Conservation (phyloP, 1,284 basidiomycete genomes). For the Ustilago hordei region DNA sequence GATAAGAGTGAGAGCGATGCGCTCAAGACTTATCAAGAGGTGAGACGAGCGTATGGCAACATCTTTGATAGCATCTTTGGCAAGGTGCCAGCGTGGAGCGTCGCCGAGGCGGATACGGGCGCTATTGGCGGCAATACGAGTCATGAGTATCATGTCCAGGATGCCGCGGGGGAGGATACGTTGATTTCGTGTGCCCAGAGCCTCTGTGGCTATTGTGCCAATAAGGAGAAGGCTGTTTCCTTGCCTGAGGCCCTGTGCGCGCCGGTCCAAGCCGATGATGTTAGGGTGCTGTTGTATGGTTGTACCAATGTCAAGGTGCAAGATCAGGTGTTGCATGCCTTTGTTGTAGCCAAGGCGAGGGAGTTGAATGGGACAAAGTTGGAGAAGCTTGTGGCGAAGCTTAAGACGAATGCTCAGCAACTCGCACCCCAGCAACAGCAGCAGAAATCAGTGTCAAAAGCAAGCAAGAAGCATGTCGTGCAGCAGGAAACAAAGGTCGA, state of each 20-base stretch:
- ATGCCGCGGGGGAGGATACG: slow-evolving; percentile 69
- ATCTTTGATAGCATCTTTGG: slow-evolving; percentile 64
- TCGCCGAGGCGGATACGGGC: slow-evolving; percentile 70
- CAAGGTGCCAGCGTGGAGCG: slow-evolving; percentile 37
- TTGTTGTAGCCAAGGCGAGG: slow-evolving; percentile 44
- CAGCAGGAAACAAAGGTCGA: slow-evolving; percentile 11
- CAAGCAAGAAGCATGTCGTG: neutral
- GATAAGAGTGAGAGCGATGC: slow-evolving; percentile 50
- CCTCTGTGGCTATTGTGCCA: slow-evolving; percentile 66
- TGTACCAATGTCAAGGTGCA: slow-evolving; percentile 26
- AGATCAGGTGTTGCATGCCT: slow-evolving; percentile 45
- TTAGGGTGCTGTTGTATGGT: slow-evolving; percentile 51
- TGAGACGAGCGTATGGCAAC: slow-evolving; percentile 61
- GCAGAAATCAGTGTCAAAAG: neutral
- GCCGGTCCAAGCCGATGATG: slow-evolving; percentile 36
- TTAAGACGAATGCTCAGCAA: neutral
- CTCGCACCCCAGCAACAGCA: neutral
- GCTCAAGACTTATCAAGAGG: slow-evolving; percentile 61
- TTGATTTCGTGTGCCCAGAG: slow-evolving; percentile 60
- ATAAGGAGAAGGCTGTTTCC: slow-evolving; percentile 65
- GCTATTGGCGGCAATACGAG: slow-evolving; percentile 69
- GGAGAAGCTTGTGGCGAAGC: slow-evolving; percentile 28
- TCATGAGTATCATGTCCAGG: slow-evolving; percentile 69
- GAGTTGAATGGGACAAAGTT: slow-evolving; percentile 62
- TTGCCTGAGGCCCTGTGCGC: slow-evolving; percentile 24